Evolutionary conservation across 2,329 filamentous ascomycete genomes (phyloP).

Genomic region (Gliomastix tumulicola): DNA sequence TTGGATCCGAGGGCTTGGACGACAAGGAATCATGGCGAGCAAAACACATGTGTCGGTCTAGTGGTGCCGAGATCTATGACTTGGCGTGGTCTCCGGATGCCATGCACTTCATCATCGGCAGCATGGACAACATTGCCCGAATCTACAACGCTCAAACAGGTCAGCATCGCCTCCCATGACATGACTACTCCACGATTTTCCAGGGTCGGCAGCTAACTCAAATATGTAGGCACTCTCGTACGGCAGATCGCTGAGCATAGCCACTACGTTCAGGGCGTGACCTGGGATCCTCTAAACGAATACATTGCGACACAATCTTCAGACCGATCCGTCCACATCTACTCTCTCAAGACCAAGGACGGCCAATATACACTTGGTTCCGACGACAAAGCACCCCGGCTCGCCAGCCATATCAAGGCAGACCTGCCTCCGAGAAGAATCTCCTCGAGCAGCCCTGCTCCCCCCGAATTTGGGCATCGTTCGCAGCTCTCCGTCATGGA

Average conservation of each 20-base stretch:
- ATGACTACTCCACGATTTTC: neutral
- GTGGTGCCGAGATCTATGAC: conserved; percentile 95
- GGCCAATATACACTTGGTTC: conserved; percentile 78
- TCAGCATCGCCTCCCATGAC: conserved; percentile 29
- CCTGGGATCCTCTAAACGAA: conserved; percentile 97
- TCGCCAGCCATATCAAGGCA: conserved; percentile 73
- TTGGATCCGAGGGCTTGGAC: conserved; percentile 80
- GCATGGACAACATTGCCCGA: conserved; percentile 97
- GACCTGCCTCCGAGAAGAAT: conserved; percentile 88
- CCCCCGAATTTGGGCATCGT: conserved; percentile 69
- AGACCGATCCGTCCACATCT: conserved; percentile 95
- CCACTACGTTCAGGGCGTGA: conserved; percentile 96
- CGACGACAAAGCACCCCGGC: conserved; percentile 64
- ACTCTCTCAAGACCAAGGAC: conserved; percentile 92
- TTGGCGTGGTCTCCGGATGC: conserved; percentile 98
- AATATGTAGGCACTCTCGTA: conserved; percentile 51
- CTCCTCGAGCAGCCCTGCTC: conserved; percentile 86
- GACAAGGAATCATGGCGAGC: conserved; percentile 96
- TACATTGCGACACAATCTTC: conserved; percentile 98
- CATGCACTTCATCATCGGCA: conserved; percentile 92
- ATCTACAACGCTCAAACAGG: conserved; percentile 94
- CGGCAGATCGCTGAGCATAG: conserved; percentile 96
- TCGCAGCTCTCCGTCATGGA: conserved; percentile 51
- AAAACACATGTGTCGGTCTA: conserved; percentile 95
- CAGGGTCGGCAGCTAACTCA: conserved; percentile 1